Evolutionary conservation across 2,329 filamentous ascomycete species (phyloP).

Genomic region (Epichloe baconii): DNA sequence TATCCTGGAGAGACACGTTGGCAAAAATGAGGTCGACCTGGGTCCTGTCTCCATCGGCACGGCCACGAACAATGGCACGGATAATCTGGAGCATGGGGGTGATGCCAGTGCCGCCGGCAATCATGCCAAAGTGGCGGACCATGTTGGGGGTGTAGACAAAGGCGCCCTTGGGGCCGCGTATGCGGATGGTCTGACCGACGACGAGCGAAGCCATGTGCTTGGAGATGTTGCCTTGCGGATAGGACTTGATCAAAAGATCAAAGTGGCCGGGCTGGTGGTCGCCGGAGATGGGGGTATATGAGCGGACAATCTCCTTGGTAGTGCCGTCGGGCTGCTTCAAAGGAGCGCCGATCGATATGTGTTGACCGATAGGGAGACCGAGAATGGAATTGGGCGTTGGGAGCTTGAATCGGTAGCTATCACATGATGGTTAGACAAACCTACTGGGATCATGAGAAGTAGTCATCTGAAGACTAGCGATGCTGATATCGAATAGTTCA

Average conservation of each 20-base stretch:
- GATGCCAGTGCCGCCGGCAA: constrained; percentile 93
- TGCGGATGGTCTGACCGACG: constrained; percentile 77
- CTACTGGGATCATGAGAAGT: not conserved
- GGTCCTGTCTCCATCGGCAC: constrained; percentile 67
- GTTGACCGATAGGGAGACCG: constrained; percentile 94
- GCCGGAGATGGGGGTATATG: constrained; percentile 83
- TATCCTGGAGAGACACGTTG: constrained; percentile 88
- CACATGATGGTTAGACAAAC: not conserved
- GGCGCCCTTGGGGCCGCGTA: constrained; percentile 89
- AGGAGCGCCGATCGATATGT: constrained; percentile 86
- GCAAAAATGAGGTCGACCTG: constrained; percentile 93
- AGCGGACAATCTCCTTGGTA: constrained; percentile 74
- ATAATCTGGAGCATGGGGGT: constrained; percentile 97
- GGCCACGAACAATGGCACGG: constrained; percentile 74
- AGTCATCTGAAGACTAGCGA: not conserved
- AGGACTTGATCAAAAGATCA: constrained; percentile 95
- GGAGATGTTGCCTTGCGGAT: constrained; percentile 94
- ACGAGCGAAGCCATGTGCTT: constrained; percentile 75
- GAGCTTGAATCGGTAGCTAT: constrained; percentile 82
- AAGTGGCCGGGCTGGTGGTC: constrained; percentile 85
- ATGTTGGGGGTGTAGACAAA: constrained; percentile 98
- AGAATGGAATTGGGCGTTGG: constrained; percentile 68
- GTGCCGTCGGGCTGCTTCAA: constrained; percentile 55
- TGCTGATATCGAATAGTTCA: not conserved
- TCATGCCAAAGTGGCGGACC: constrained; percentile 94